Percentiles rank a stretch among this genome's conserved stretches.
These are phyloP conservation scores for Mortierella sp. DNA, from an alignment of 371 early-diverging fungal species.

Conservation along the genomic window DNA sequence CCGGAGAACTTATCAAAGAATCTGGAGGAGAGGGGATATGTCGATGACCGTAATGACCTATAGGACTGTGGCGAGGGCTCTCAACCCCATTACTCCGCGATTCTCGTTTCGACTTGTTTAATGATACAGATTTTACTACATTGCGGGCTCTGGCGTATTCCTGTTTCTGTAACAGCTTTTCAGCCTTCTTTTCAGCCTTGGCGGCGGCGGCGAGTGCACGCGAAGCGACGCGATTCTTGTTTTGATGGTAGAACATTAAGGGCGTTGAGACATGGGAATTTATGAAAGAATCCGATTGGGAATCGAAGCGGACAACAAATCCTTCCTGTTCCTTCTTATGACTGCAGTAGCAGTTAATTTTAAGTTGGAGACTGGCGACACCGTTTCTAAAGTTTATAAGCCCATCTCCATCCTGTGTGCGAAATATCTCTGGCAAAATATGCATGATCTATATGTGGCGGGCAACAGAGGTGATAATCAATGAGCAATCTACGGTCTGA, in stretches of 20 bases:
- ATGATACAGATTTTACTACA: conserved; percentile 21
- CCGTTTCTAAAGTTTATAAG: conserved; percentile 40
- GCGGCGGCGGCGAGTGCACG: conserved; percentile 26
- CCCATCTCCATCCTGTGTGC: conserved; percentile 38
- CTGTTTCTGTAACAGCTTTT: conserved; percentile 15
- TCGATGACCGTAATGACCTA: not conserved
- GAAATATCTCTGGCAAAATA: conserved; percentile 36
- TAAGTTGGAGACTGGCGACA: conserved; percentile 46
- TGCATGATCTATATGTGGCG: conserved; percentile 29
- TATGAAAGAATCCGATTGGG: conserved; percentile 17
- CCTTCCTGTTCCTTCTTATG: conserved; percentile 50
- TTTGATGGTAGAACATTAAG: conserved; percentile 49
- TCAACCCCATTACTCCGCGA: conserved; percentile 1
- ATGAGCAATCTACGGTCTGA: not conserved
- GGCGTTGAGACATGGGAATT: conserved; percentile 32
- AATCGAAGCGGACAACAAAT: conserved; percentile 40
- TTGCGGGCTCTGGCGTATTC: conserved; percentile 14
- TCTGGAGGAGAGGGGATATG: conserved; percentile 37
- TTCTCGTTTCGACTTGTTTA: conserved; percentile 26
- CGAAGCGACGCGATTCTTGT: conserved; percentile 45
- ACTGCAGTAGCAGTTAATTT: conserved; percentile 46
- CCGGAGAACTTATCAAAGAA: conserved; percentile 23
- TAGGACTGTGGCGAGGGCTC: not conserved
- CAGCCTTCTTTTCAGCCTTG: conserved; percentile 36
- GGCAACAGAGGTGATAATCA: not conserved